A percentile compares a stretch with the other conserved stretches of the same genome.
Evolutionary conservation across 2,329 filamentous ascomycete species (phyloP).

Genomic region (Phyllosticta citriasiana): DNA sequence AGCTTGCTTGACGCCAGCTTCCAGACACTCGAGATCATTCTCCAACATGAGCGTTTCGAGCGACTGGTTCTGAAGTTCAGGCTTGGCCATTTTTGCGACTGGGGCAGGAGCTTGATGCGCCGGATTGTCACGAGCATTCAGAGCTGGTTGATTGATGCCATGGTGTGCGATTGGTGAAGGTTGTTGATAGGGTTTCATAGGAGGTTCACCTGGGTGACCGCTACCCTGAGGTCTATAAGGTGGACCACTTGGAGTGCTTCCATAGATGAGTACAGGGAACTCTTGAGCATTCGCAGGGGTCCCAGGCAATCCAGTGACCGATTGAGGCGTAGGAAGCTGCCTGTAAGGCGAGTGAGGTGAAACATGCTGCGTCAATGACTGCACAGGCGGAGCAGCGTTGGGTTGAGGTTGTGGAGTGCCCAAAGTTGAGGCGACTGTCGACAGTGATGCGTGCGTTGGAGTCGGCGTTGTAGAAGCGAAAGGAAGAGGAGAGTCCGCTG

Average conservation of each 20-base stretch:
- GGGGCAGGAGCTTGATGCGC: neutral
- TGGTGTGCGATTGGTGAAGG: neutral
- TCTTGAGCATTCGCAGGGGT: neutral
- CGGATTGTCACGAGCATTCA: neutral
- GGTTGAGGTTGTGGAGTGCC: neutral
- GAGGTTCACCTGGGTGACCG: neutral
- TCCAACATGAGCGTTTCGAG: constrained; percentile 26
- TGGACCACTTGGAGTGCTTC: neutral
- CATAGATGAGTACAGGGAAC: neutral
- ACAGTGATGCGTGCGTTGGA: neutral
- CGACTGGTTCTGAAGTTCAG: constrained; percentile 2
- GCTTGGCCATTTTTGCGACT: neutral
- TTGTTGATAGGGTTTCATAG: neutral
- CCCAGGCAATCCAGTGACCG: neutral
- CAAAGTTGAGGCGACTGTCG: too few species aligned
- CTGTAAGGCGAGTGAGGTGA: neutral
- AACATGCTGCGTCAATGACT: neutral
- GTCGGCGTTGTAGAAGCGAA: neutral
- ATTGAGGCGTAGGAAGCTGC: neutral
- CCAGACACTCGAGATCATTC: constrained; percentile 25
- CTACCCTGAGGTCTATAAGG: too few species aligned
- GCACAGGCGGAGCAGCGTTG: neutral
- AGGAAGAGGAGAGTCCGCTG: neutral
- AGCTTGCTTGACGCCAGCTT: constrained; percentile 30
- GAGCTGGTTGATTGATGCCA: neutral